A percentile compares a stretch with the other conserved stretches of the same genome.
Conservation (phyloP, 257 asterid genomes). For the Solanum lycopersicoides region DNA sequence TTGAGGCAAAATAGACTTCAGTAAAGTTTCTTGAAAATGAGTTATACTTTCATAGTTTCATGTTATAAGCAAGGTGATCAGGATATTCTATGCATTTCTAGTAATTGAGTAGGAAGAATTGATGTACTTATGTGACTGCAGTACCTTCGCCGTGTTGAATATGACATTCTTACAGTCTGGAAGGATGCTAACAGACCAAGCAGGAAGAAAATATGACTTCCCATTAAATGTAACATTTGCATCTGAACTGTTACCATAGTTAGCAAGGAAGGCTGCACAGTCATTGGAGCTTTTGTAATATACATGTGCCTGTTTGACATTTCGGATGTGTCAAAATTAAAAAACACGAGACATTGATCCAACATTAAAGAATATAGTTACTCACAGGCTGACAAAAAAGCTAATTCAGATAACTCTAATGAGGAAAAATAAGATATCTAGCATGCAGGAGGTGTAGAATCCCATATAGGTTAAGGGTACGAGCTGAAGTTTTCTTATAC, state of each 20-base stretch:
- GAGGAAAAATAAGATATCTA: not conserved
- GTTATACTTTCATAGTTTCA: not conserved
- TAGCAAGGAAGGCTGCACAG: slow-evolving; percentile 82
- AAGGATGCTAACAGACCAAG: slow-evolving; percentile 92
- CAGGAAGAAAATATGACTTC: slow-evolving; percentile 55
- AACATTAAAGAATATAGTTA: not conserved
- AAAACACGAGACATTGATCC: not conserved
- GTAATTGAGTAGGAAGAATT: too few species aligned
- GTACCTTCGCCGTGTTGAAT: slow-evolving; percentile 76
- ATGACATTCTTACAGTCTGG: slow-evolving; percentile 64
- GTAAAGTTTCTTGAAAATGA: not conserved
- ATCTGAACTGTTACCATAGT: slow-evolving; percentile 44
- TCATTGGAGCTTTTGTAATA: slow-evolving; percentile 48
- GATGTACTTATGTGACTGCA: too few species aligned
- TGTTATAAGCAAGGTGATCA: too few species aligned
- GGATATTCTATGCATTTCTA: not conserved
- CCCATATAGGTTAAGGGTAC: not conserved
- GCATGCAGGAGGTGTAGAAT: not conserved
- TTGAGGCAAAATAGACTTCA: not conserved
- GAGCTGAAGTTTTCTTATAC: not conserved
- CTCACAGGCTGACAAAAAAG: not conserved
- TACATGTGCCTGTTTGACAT: slow-evolving; percentile 54
- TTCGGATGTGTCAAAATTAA: not conserved
- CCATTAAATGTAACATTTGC: slow-evolving; percentile 60
- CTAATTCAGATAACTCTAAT: not conserved